Evolutionary conservation across 2,329 filamentous ascomycete genomes (phyloP).

Genomic region (Talaromyces verruculosus): DNA sequence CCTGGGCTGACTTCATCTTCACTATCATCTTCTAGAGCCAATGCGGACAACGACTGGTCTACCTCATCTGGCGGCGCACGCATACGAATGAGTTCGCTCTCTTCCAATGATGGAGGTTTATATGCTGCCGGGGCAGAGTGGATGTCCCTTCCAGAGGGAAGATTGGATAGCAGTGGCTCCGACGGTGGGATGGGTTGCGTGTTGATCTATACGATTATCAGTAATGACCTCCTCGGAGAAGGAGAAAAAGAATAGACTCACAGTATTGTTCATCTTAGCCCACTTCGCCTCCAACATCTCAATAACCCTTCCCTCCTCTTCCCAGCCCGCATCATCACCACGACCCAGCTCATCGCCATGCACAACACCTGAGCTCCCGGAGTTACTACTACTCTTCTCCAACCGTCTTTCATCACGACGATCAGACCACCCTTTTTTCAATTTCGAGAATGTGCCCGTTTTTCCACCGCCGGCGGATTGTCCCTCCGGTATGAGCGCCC

Average conservation of each 20-base stretch:
- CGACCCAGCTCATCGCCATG: conserved; percentile 37
- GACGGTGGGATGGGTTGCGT: conserved; percentile 73
- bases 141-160: conserved; percentile 88
- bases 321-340: conserved; percentile 76
- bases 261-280: conserved; percentile 89
- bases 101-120: conserved; percentile 63
- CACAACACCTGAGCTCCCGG: conserved; percentile 32
- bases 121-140: conserved; percentile 67
- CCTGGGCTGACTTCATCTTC: conserved; percentile 34
- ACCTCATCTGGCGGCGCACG: conserved; percentile 56
- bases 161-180: conserved; percentile 69
- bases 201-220: conserved; percentile 63
- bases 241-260: conserved; percentile 45
- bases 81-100: conserved; percentile 60
- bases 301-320: conserved; percentile 81
- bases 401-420: conserved; percentile 76
- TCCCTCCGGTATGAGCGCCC: conserved; percentile 44
- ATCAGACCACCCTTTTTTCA: conserved; percentile 75
- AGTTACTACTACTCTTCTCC: conserved; percentile 53
- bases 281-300: conserved; percentile 87
- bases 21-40: conserved; percentile 31
- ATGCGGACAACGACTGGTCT: conserved; percentile 32
- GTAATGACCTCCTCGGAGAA: neutral
- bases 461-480: conserved; percentile 26
- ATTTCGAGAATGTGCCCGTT: conserved; percentile 45